A percentile compares a stretch with the other conserved stretches of the same genome.
These are phyloP conservation scores for Chimonanthus praecox DNA, from an alignment of 164 flowering plant species.

Conservation along the genomic window DNA sequence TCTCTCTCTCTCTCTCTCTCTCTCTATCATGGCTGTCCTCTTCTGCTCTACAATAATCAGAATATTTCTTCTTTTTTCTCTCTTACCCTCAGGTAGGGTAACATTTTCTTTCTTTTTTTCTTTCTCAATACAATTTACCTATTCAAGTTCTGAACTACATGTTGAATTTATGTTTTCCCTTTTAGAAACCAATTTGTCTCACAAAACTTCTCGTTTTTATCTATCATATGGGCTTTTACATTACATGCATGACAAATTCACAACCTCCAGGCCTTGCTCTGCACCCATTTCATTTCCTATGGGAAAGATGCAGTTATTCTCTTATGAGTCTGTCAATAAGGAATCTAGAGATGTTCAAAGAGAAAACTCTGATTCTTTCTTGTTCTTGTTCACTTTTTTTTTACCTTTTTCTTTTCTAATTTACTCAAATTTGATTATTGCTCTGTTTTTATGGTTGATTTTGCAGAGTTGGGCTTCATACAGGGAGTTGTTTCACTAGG, in stretches of 20 bases:
- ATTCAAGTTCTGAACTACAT: background rate
- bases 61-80: conserved; percentile 26
- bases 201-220: background rate
- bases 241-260: background rate
- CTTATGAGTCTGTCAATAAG: too few species aligned
- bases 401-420: background rate
- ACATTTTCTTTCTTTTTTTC: background rate
- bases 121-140: background rate
- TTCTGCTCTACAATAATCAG: conserved; percentile 18
- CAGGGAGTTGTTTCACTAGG: conserved; percentile 50
- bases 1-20: conserved; percentile 9
- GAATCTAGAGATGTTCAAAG: too few species aligned
- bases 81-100: conserved; percentile 41
- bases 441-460: background rate
- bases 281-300: too few species aligned
- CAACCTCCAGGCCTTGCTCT: background rate
- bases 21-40: conserved; percentile 28
- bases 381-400: background rate
- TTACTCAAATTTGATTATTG: background rate
- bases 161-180: background rate
- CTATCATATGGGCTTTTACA: background rate
- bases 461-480: conserved; percentile 27
- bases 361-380: too few species aligned
- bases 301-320: too few species aligned
- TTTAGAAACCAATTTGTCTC: background rate